Evolutionary conservation across 345 rosid species (phyloP), one percentile per base, ranked within the genome.

Genomic region (Acer negundo): DNA sequence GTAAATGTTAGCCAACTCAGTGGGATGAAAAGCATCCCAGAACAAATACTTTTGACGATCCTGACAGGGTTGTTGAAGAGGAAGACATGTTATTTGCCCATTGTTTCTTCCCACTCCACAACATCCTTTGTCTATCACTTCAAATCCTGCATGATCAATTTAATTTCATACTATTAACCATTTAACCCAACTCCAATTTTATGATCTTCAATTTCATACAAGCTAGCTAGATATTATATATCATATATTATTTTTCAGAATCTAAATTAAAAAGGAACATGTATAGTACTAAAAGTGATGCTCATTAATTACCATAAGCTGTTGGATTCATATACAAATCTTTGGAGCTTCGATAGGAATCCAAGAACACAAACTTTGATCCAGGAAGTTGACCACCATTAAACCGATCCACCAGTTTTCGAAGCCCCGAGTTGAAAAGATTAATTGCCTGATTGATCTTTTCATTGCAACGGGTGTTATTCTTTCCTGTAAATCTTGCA

Each of bases 11-110:
- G 97, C 94, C 1, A 69, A 17, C 73, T 95, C 98, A 0, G 98
- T 93, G 4, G 95, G 98, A 78, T 95, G 98, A 74, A 95, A 95
- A 16, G 97, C 97, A 67, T 93, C 98, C 98, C 98, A 95, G 15
- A 90, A 95, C 44, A 95, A 80, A 84, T 92, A 95, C 78, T 88
- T 95, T 10, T 78, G 80, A 23, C 98, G 84, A 80, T 95, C 85
- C 10, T 66, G 19, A 58, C 98, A 93, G 3, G 93, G 81, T 65
- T 80, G 88, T 69, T 92, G 96, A 56, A 93, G 84, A 6, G 99
- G 99, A 65, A 93, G 87, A 82, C 98, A 95, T 0, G 98, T 95
- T 84, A 93, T 85, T 76, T 90, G 96, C 78, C 98, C 98, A 70
- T 93, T 95, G 89, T 95, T 93, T 83, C 87, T 87, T 70, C 98